phyloP scores from a whole-genome alignment of 2,329 filamentous ascomycete species.

The Aulographum hederae region DNA sequence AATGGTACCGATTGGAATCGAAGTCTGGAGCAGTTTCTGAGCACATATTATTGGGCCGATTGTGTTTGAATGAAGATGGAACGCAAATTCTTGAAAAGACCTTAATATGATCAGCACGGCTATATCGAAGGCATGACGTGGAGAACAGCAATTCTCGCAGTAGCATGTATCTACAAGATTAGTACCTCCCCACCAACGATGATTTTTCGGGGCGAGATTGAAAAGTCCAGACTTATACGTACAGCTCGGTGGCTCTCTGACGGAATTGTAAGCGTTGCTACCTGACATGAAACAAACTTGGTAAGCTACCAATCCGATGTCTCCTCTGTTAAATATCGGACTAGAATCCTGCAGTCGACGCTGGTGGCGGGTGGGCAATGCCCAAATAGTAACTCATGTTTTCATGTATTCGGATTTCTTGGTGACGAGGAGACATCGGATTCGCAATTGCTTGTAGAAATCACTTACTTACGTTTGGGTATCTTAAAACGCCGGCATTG shows the following conservation, averaged over 20 bases:
- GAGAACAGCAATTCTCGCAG: too few species aligned
- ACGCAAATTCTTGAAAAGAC: conserved; percentile 33
- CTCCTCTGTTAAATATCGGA: too few species aligned
- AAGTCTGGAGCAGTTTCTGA: conserved; percentile 29
- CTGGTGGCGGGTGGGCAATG: too few species aligned
- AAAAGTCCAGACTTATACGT: too few species aligned
- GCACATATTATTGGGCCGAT: conserved; percentile 40
- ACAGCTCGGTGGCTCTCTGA: conserved; percentile 33
- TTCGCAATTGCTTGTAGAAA: conserved; percentile 3
- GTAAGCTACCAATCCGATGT: too few species aligned
- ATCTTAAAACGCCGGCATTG: conserved; percentile 37
- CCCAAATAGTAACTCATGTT: too few species aligned
- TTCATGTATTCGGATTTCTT: too few species aligned
- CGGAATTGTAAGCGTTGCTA: conserved; percentile 4
- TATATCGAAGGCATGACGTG: conserved; percentile 4
- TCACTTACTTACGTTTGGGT: conserved; percentile 34
- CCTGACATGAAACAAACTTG: conserved; percentile 7
- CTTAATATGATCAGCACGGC: conserved; percentile 12
- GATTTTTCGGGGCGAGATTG: too few species aligned
- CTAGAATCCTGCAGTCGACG: too few species aligned
- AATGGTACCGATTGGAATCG: conserved; percentile 29
- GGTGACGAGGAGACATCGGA: too few species aligned
- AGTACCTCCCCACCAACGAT: too few species aligned
- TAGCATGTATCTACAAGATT: too few species aligned
- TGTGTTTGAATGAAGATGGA: conserved; percentile 38